Evolutionary conservation across 2,329 filamentous ascomycete genomes (phyloP).

Genomic region (Parascedosporium putredinis): DNA sequence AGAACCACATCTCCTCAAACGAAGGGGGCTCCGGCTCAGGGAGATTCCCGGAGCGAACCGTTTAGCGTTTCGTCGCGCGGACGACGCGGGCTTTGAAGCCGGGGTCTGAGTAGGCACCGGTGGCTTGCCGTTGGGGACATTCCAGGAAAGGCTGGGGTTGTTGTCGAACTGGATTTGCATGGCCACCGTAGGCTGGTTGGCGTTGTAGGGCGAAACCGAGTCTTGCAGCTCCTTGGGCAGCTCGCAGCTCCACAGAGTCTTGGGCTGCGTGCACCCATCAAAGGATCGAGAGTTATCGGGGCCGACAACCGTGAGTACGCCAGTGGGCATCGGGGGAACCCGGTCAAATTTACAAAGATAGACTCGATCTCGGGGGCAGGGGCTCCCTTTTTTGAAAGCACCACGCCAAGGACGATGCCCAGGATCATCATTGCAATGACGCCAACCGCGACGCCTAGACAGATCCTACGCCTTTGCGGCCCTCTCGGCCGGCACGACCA

Average conservation of each 20-base stretch:
- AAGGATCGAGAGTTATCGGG: slow-evolving; percentile 55
- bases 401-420: slow-evolving; percentile 32
- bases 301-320: slow-evolving; percentile 67
- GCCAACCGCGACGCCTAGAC: slow-evolving; percentile 45
- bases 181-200: slow-evolving; percentile 67
- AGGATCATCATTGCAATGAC: slow-evolving; percentile 48
- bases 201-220: slow-evolving; percentile 49
- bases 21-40: slow-evolving; percentile 44
- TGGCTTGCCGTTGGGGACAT: slow-evolving; percentile 28
- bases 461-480: slow-evolving; percentile 53
- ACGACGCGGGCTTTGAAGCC: slow-evolving; percentile 8
- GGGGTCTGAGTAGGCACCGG: slow-evolving; percentile 16
- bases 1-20: slow-evolving; percentile 64
- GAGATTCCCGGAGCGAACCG: slow-evolving; percentile 11
- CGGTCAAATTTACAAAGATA: slow-evolving; percentile 74
- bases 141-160: slow-evolving; percentile 40
- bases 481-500: slow-evolving; percentile 52
- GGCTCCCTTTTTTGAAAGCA: slow-evolving; percentile 1
- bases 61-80: neutral
- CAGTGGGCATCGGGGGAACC: slow-evolving; percentile 82
- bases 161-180: slow-evolving; percentile 69
- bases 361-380: slow-evolving; percentile 18
- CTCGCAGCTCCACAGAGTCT: slow-evolving; percentile 77
- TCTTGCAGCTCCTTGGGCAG: slow-evolving; percentile 69
- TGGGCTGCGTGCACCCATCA: slow-evolving; percentile 59